Evolutionary conservation across 1,284 basidiomycete genomes (phyloP), one percentile per base, ranked within the genome.

Genomic region (Sanghuangporus baumii): DNA sequence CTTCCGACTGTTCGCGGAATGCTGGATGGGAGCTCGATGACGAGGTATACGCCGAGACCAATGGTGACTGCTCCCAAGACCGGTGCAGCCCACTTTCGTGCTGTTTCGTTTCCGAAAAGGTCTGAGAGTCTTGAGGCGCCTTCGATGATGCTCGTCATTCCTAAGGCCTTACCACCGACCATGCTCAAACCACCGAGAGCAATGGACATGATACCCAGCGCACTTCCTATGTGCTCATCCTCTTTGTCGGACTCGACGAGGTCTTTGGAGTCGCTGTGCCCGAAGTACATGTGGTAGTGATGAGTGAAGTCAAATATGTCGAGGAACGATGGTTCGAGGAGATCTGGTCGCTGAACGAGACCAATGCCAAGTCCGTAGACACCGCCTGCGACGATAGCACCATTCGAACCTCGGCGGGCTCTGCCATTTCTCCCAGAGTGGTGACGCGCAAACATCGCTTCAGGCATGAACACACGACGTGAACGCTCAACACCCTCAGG

Each of bases 1-100:
- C 93, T 83, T 2, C 95, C 95, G 63, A 98, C 84, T 38, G 94
- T 98, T 66, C 87, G 83, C n/a, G 97, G 97, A 66, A 99, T 90
- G 2, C 93, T 88, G 70, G 80, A 85, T 0, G 97, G 97, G 31
- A 99, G 82, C 71, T 98, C 96, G 68, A 93, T 77, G 60, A 98
- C 80, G 66, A 97, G 79, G 77, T 96, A 98, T 1, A 85, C 88
- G 2, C 89, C 84, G 14, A 90, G 77, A 14, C 94, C 94, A 60
- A 93, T 77, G 16, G 88, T 84, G 55, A 87, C 75, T 0, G 91
- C 87, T 34, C 93, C 93, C 51, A 97, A 69, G 57, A 93, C 82
- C 1, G 96, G 95, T 0, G 86, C 93, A 1, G 87, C 89, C 95
- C 95, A 98, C 75, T 87, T 89, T 67, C 93, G 86, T 1, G 89